These are phyloP conservation scores for Aegilops speltoides DNA, from an alignment of 176 grass and related monocot species.

Conservation along the genomic window DNA sequence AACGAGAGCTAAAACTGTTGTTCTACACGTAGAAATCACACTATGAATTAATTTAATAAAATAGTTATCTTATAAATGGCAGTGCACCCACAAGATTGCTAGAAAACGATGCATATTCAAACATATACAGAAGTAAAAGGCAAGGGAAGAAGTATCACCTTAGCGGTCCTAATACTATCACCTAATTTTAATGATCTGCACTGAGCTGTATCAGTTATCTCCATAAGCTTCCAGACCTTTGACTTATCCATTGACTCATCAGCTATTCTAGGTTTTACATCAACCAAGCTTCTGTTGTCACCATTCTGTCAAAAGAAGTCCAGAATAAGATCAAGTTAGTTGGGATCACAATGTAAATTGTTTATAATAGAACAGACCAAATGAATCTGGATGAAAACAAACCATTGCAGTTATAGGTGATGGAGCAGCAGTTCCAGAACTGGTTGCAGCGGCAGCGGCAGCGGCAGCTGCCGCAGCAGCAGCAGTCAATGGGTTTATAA, in stretches of 20 bases:
- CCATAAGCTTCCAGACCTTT: constrained; percentile 98
- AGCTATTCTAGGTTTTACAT: constrained; percentile 93
- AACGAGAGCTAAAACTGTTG: background rate
- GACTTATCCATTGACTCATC: constrained; percentile 87
- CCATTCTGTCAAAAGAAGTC: constrained; percentile 63
- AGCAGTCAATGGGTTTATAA: constrained; percentile 79
- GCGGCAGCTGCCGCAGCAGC: constrained; percentile 48
- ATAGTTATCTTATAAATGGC: no score
- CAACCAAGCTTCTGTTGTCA: constrained; percentile 77
- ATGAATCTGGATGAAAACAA: constrained; percentile 22
- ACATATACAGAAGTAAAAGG: background rate
- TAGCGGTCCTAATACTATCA: constrained; percentile 85
- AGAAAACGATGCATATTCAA: background rate
- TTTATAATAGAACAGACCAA: constrained; percentile 28
- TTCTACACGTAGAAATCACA: background rate
- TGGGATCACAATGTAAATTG: constrained; percentile 3
- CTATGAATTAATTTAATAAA: no score
- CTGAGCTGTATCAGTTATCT: constrained; percentile 77
- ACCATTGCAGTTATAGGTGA: constrained; percentile 76
- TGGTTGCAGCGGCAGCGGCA: constrained; percentile 56
- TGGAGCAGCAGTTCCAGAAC: constrained; percentile 61
- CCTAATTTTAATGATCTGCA: constrained; percentile 84
- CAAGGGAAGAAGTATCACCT: constrained; percentile 47
- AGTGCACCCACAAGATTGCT: no score
- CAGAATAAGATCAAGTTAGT: constrained; percentile 21